A percentile compares a stretch with the other conserved stretches of the same genome.
Evolutionary conservation across 2,329 filamentous ascomycete species (phyloP).

Genomic region (Periconia sp.): DNA sequence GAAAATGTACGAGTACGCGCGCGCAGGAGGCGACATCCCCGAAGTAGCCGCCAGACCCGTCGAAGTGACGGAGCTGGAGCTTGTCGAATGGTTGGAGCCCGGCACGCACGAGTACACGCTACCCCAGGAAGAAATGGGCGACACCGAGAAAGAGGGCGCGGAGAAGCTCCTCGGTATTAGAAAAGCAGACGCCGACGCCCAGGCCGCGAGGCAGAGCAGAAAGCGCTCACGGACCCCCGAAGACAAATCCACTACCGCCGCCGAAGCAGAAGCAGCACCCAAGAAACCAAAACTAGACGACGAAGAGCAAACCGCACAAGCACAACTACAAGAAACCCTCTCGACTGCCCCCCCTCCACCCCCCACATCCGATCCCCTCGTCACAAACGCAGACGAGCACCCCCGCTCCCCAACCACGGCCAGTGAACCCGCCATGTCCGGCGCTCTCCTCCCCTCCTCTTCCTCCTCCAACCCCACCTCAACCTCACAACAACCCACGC

Average conservation of each 20-base stretch:
- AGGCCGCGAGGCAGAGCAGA: constrained; percentile 29
- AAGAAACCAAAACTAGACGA: constrained; percentile 26
- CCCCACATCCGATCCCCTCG: constrained; percentile 10
- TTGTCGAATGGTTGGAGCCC: constrained; percentile 81
- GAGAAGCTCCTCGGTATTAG: constrained; percentile 61
- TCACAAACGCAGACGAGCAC: constrained; percentile 10
- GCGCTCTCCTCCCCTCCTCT: constrained; percentile 22
- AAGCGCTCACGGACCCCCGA: constrained; percentile 25
- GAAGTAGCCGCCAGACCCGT: constrained; percentile 82
- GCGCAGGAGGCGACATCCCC: constrained; percentile 84
- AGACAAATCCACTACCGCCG: not conserved
- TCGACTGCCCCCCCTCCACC: constrained; percentile 30
- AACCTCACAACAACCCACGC: constrained; percentile 45
- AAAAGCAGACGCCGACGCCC: constrained; percentile 29
- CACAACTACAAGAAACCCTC: not conserved
- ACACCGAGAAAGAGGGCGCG: constrained; percentile 73
- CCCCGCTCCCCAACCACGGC: constrained; percentile 29
- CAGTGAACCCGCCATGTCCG: constrained; percentile 35
- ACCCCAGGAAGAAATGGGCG: constrained; percentile 76
- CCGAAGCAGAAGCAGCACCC: not conserved
- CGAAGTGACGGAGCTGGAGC: constrained; percentile 73
- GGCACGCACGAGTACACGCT: constrained; percentile 78
- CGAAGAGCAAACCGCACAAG: constrained; percentile 24
- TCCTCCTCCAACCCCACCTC: constrained; percentile 14
- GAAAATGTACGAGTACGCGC: constrained; percentile 92